Evolutionary conservation across 2,329 filamentous ascomycete species (phyloP).

Genomic region (Gyromitra esculenta): DNA sequence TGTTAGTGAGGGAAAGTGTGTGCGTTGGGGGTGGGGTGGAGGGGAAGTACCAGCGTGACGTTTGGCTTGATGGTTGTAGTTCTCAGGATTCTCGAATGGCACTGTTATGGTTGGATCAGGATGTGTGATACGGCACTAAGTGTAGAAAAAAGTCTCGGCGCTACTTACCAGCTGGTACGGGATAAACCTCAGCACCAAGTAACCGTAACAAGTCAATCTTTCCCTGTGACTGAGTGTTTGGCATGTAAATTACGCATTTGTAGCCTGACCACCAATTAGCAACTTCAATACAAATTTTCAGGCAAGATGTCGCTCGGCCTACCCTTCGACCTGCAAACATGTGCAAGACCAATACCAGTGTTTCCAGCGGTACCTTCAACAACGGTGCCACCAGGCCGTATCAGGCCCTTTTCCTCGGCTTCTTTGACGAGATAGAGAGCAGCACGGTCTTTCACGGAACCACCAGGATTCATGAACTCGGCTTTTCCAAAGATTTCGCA

Average conservation of each 20-base stretch:
- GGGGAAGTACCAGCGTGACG: slow-evolving; percentile 72
- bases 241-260: slow-evolving; percentile 98
- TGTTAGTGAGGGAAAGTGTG: neutral
- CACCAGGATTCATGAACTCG: slow-evolving; percentile 98
- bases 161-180: slow-evolving; percentile 76
- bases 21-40: neutral
- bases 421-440: slow-evolving; percentile 93
- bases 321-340: slow-evolving; percentile 67
- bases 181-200: slow-evolving; percentile 92
- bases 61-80: slow-evolving; percentile 97
- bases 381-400: slow-evolving; percentile 88
- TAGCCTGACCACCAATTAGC: slow-evolving; percentile 64
- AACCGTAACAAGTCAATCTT: slow-evolving; percentile 94
- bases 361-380: slow-evolving; percentile 98
- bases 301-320: neutral
- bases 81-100: slow-evolving; percentile 90
- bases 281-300: neutral
- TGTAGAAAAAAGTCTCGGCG: neutral
- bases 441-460: slow-evolving; percentile 94
- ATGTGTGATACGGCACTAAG: neutral
- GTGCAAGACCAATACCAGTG: slow-evolving; percentile 95
- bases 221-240: slow-evolving; percentile 96
- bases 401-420: slow-evolving; percentile 85
- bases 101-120: slow-evolving; percentile 63
- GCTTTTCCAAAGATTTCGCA: slow-evolving; percentile 96